phyloP scores from a whole-genome alignment of 2,329 filamentous ascomycete species.

The Aspergillus sojae region DNA sequence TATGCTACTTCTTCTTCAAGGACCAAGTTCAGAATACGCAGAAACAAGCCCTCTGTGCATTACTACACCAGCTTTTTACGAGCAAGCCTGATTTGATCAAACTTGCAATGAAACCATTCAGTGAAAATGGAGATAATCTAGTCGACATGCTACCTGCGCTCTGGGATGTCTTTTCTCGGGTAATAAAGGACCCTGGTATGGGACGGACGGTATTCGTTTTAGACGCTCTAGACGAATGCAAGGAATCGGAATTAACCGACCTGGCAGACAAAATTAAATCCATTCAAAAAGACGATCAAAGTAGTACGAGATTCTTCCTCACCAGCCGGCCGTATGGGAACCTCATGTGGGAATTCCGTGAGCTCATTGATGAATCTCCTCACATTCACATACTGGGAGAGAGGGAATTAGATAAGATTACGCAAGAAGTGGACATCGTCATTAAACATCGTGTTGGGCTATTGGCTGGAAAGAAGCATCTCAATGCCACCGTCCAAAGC shows the following conservation, averaged over 20 bases:
- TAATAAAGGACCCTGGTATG: slow-evolving; percentile 18
- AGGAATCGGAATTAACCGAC: slow-evolving; percentile 24
- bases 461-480: background rate
- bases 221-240: slow-evolving; percentile 47
- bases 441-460: background rate
- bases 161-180: slow-evolving; percentile 38
- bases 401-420: background rate
- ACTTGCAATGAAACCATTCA: slow-evolving; percentile 27
- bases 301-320: slow-evolving; percentile 37
- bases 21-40: slow-evolving; percentile 41
- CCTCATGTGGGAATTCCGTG: slow-evolving; percentile 29
- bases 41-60: slow-evolving; percentile 41
- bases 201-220: slow-evolving; percentile 40
- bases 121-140: slow-evolving; percentile 25
- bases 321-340: slow-evolving; percentile 40
- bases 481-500: background rate
- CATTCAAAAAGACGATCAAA: no score
- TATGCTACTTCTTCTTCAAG: slow-evolving; percentile 52
- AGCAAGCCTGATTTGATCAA: slow-evolving; percentile 33
- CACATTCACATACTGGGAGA: slow-evolving; percentile 35
- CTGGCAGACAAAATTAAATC: slow-evolving; percentile 17
- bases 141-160: slow-evolving; percentile 26
- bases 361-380: slow-evolving; percentile 24
- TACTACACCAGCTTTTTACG: slow-evolving; percentile 46
- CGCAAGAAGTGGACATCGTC: background rate